Evolutionary conservation across 192 early-diverging fungal species (phyloP).

Genomic region (Backusella macrospora): DNA sequence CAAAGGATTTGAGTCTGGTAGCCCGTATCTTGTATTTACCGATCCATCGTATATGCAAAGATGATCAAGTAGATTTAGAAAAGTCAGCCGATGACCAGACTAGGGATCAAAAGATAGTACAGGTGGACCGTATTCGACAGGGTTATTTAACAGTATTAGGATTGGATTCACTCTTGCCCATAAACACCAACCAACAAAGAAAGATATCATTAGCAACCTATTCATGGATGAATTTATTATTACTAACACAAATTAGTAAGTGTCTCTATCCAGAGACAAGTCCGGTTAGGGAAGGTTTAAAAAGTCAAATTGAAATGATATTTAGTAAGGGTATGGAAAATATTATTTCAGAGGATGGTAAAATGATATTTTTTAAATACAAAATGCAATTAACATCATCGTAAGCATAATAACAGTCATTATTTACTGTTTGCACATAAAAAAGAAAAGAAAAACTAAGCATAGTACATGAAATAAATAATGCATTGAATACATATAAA

Average conservation of each 20-base stretch:
- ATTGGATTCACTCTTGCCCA: slow-evolving; percentile 10
- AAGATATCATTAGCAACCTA: not conserved
- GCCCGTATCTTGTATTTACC: not conserved
- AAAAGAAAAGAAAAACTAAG: not conserved
- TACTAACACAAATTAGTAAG: slow-evolving; percentile 23
- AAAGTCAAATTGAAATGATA: not conserved
- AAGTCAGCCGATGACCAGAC: not conserved
- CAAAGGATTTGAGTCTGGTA: not conserved
- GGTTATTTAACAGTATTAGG: slow-evolving; percentile 6
- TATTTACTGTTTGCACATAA: not conserved
- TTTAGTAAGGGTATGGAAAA: not conserved
- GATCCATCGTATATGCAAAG: not conserved
- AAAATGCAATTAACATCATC: not conserved
- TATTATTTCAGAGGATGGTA: not conserved
- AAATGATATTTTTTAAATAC: slow-evolving; percentile 12
- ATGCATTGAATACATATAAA: no score
- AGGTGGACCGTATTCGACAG: slow-evolving; percentile 15
- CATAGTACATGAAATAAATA: slow-evolving; percentile 4
- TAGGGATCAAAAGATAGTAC: not conserved
- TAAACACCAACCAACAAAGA: not conserved
- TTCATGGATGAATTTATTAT: slow-evolving; percentile 28
- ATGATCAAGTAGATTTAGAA: not conserved
- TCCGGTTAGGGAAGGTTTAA: not conserved
- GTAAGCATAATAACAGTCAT: not conserved
- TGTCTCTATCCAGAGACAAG: slow-evolving; percentile 11